Conservation (phyloP, 305 asterid genomes). For the Fraxinus dipetala region DNA sequence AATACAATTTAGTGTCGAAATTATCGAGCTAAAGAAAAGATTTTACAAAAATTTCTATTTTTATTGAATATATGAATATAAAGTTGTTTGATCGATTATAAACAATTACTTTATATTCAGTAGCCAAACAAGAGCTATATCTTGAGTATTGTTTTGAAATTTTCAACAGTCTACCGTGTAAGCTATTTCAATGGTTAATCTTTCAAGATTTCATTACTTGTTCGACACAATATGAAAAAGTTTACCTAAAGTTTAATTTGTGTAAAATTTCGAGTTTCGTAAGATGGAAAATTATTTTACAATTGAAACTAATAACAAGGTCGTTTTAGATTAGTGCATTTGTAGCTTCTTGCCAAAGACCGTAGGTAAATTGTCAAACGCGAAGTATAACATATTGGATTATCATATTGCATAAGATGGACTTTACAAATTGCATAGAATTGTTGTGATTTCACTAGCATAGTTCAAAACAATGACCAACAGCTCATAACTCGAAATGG, state of each 20-base stretch:
- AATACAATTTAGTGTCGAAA: neutral
- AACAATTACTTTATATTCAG: neutral
- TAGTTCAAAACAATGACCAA: constrained; percentile 4
- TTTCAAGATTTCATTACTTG: neutral
- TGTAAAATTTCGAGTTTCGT: neutral
- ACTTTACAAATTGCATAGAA: neutral
- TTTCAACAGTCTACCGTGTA: neutral
- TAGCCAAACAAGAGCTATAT: neutral
- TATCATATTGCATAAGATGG: neutral
- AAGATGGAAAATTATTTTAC: no score
- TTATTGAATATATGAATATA: neutral
- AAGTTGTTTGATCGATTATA: no score
- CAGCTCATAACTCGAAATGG: constrained; percentile 37
- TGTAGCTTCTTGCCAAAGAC: neutral
- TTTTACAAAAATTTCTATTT: no score
- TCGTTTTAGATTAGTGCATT: neutral
- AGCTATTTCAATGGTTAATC: neutral
- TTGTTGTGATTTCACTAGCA: neutral
- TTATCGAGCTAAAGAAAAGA: neutral
- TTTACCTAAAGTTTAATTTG: neutral
- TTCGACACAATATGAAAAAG: neutral
- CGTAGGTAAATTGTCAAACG: neutral
- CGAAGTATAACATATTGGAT: neutral
- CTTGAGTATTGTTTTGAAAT: neutral
- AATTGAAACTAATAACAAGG: neutral